phyloP scores from a whole-genome alignment of 371 early-diverging fungal species.

The Rhizopus arrhizus region DNA sequence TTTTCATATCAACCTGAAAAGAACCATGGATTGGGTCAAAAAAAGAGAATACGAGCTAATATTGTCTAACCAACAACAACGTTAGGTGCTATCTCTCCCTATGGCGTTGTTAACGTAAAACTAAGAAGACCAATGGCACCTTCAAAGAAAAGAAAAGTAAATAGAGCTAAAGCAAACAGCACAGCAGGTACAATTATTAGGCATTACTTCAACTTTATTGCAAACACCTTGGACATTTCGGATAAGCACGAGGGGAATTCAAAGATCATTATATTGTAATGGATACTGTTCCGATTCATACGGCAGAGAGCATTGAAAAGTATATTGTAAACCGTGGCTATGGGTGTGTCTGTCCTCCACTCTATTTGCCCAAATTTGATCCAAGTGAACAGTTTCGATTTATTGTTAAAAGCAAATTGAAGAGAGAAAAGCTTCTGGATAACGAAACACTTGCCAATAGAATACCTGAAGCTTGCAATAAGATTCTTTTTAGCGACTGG shows the following conservation, averaged over 20 bases:
- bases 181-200: constrained; percentile 19
- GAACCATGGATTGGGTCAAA: neutral
- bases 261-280: constrained; percentile 25
- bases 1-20: constrained; percentile 11
- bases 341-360: constrained; percentile 21
- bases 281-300: constrained; percentile 12
- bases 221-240: constrained; percentile 15
- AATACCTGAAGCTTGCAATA: constrained; percentile 15
- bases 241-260: constrained; percentile 18
- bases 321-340: constrained; percentile 24
- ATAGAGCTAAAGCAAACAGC: constrained; percentile 6
- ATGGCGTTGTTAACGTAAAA: constrained; percentile 12
- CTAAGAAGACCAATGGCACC: constrained; percentile 15
- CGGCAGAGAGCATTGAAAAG: constrained; percentile 9
- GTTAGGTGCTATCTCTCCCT: constrained; percentile 2
- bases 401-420: constrained; percentile 19
- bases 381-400: constrained; percentile 26
- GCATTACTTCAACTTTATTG: constrained; percentile 23
- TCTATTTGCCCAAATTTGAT: constrained; percentile 15
- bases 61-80: neutral
- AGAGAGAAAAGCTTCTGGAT: constrained; percentile 14
- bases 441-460: constrained; percentile 17
- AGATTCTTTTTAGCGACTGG: constrained; percentile 7
- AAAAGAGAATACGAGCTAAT: neutral
- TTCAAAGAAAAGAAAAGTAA: constrained; percentile 18